These are phyloP conservation scores for Cladophialophora chaetospira DNA, from an alignment of 2,329 filamentous ascomycete species.

Conservation along the genomic window DNA sequence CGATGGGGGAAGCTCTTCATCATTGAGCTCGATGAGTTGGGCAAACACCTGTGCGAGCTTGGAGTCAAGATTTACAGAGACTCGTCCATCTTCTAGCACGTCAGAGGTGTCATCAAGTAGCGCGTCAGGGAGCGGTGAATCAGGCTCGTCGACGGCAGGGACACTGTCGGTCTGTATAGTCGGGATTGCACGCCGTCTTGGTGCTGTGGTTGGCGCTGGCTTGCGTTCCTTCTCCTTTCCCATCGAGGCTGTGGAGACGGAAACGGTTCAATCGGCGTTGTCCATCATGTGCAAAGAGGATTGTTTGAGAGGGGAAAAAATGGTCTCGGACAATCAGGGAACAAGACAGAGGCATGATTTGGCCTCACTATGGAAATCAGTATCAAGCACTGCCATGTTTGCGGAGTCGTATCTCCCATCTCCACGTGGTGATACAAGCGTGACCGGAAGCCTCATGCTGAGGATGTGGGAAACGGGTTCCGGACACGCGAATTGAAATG, in stretches of 20 bases:
- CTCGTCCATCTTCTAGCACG: slow-evolving; percentile 30
- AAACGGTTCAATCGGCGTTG: background rate
- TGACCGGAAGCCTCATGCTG: background rate
- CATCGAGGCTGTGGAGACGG: background rate
- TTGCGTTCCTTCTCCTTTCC: background rate
- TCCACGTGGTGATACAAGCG: too few species aligned
- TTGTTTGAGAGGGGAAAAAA: too few species aligned
- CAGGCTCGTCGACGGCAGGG: slow-evolving; percentile 1
- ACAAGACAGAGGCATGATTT: too few species aligned
- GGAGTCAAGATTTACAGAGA: slow-evolving; percentile 32
- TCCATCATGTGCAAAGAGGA: too few species aligned
- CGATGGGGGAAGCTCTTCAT: slow-evolving; percentile 18
- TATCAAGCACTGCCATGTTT: too few species aligned
- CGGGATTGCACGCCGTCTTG: background rate
- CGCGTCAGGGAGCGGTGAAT: slow-evolving; percentile 9
- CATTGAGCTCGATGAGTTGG: slow-evolving; percentile 22
- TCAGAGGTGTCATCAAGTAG: slow-evolving; percentile 10
- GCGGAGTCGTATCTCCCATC: too few species aligned
- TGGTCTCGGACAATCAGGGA: too few species aligned
- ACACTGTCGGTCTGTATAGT: background rate
- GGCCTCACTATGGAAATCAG: too few species aligned
- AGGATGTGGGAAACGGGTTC: background rate
- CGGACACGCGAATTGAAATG: background rate
- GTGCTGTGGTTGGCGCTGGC: background rate
- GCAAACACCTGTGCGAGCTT: slow-evolving; percentile 23